phyloP scores from a whole-genome alignment of 345 rosid species.

The Tarenaya hassleriana region DNA sequence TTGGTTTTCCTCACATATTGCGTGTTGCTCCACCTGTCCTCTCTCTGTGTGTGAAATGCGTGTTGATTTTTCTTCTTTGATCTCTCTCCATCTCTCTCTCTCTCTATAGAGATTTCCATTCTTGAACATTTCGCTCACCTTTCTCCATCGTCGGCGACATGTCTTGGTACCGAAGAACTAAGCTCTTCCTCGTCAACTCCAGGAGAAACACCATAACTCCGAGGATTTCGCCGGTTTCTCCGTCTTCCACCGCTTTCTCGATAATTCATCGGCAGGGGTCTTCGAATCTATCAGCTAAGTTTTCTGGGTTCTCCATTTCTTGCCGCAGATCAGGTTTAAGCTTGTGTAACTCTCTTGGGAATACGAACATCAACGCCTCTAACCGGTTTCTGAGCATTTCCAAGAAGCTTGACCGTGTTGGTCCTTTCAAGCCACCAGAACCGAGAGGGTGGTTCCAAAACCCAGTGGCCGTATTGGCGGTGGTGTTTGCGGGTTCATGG shows the following conservation, averaged over 20 bases:
- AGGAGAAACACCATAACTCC: constrained; percentile 36
- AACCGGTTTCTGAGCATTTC: constrained; percentile 26
- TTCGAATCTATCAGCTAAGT: constrained; percentile 31
- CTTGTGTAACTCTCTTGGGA: background rate
- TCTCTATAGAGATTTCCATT: no score
- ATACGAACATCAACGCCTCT: background rate
- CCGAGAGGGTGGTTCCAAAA: constrained; percentile 60
- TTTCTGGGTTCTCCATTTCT: constrained; percentile 34
- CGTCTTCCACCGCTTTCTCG: constrained; percentile 22
- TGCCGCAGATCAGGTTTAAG: constrained; percentile 28
- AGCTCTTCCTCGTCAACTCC: constrained; percentile 35
- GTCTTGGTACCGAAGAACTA: constrained; percentile 50
- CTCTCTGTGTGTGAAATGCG: no score
- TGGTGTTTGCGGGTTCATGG: constrained; percentile 57
- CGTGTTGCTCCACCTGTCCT: no score
- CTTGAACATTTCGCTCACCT: no score
- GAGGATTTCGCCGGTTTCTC: constrained; percentile 30
- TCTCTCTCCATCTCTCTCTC: no score
- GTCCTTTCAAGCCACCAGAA: constrained; percentile 71
- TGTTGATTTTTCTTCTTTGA: no score
- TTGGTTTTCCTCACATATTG: no score
- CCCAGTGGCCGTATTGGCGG: constrained; percentile 44
- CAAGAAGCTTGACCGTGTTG: constrained; percentile 55
- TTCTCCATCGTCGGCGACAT: constrained; percentile 22
- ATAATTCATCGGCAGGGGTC: constrained; percentile 23